phyloP scores from a whole-genome alignment of 2,329 filamentous ascomycete genomes.

The Aspergillus fischeri region DNA sequence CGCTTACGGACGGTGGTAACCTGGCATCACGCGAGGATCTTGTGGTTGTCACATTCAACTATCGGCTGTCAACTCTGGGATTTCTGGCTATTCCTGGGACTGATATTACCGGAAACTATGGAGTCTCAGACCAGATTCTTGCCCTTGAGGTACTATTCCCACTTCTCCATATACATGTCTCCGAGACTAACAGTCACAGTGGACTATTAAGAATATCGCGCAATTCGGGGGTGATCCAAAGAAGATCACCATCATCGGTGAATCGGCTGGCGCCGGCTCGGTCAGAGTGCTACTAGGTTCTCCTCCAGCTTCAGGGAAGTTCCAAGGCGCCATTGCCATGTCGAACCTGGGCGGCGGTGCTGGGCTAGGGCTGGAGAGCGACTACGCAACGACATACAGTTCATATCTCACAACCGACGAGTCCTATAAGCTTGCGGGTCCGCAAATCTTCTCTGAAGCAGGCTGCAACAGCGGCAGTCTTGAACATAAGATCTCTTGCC shows the following conservation, averaged over 20 bases:
- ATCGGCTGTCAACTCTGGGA: conserved; percentile 55
- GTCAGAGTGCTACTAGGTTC: conserved; percentile 46
- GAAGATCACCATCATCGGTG: conserved; percentile 44
- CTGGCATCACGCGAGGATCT: conserved; percentile 56
- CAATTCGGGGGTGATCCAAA: conserved; percentile 46
- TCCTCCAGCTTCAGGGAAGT: conserved; percentile 7
- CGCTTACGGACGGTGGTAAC: conserved; percentile 49
- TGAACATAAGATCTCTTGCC: conserved; percentile 50
- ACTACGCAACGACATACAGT: conserved; percentile 54
- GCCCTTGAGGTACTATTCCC: conserved; percentile 36
- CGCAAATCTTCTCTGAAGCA: conserved; percentile 47
- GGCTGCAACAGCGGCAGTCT: conserved; percentile 48
- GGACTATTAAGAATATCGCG: conserved; percentile 44
- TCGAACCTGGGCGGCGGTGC: conserved; percentile 52
- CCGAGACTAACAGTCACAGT: conserved; percentile 24
- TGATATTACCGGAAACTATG: conserved; percentile 50
- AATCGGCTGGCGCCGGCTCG: conserved; percentile 51
- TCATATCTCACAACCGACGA: conserved; percentile 54
- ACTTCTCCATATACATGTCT: background rate
- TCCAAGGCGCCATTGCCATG: conserved; percentile 15
- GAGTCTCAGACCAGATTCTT: conserved; percentile 49
- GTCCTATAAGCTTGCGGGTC: conserved; percentile 47
- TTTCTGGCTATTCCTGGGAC: conserved; percentile 56
- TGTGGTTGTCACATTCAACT: conserved; percentile 57
- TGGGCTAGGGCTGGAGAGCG: conserved; percentile 51